Base-by-base conservation (phyloP, 306 rosid species). In the Cucurbita argyrosperma region DNA sequence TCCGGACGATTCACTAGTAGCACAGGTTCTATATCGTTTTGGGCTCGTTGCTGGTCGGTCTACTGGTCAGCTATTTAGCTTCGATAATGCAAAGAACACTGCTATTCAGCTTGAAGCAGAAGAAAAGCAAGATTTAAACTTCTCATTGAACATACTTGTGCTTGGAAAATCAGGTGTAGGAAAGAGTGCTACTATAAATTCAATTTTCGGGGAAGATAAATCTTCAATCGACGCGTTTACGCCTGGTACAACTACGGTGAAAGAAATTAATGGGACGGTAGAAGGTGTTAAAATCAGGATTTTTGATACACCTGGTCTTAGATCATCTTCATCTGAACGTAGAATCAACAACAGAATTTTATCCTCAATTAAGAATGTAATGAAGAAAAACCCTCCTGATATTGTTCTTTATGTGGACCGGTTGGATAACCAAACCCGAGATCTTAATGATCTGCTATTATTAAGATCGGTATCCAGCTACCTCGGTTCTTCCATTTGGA, bases 161-260 rank as follows among this genome's bases (percentile, higher is more conserved):
- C 87, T 94, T 80, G 99, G 99, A 52, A 94, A 91, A 82, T 55
- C 91, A 5, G 99, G 99, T 11, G 95, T 94, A 30, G 99, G 99
- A 73, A 94, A 94, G 88, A 94, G 99, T 88, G 97, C 99, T 58
- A 94, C 96, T 5, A 89, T 94, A 70, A 94, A 94, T 81, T 94
- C 97, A 16, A 91, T 94, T 59, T 91, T 94, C 7, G 95, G 99
- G 42, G 97, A 89, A 83, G 90, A 88, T 2, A 91, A 83, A 88
- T 83, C 91, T 60, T 84, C 79, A 53, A 79, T 89, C 66, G 71
- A 81, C 84, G 97, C 99, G 13, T 89, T 87, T 80, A 92, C 91
- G 72, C 95, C 97, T 60, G 88, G 92, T 62, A 94, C 99, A 67
- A 85, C 87, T 64, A 7, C 83, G 16, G 91, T 94, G 76, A 89